These are phyloP conservation scores for Podochytrium sp. DNA, from an alignment of 192 early-diverging fungal species.

Conservation along the genomic window DNA sequence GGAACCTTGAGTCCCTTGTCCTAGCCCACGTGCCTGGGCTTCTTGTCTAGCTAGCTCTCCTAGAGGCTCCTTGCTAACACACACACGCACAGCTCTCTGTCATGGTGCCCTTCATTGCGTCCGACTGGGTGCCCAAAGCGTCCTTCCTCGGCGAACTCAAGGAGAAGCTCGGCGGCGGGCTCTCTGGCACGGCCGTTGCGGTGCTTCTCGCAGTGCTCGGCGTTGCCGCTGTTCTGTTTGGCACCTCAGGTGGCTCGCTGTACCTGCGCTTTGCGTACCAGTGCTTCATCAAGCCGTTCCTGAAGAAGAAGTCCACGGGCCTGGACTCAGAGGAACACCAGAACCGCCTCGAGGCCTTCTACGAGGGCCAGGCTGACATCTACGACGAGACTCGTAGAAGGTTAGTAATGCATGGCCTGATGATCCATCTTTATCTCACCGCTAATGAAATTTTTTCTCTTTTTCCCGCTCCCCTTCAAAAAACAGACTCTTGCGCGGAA, in stretches of 20 bases:
- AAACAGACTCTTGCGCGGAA: constrained; percentile 68
- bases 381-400: constrained; percentile 77
- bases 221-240: constrained; percentile 26
- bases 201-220: constrained; percentile 24
- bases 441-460: constrained; percentile 17
- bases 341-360: constrained; percentile 77
- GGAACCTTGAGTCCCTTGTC: neutral
- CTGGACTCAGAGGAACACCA: constrained; percentile 69
- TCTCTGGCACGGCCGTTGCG: constrained; percentile 39
- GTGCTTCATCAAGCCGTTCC: constrained; percentile 75
- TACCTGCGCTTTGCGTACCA: constrained; percentile 52
- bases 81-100: constrained; percentile 33
- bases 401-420: neutral
- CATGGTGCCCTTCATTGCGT: constrained; percentile 38
- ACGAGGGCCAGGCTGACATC: constrained; percentile 77
- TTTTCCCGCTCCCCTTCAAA: neutral
- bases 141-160: constrained; percentile 36
- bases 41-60: constrained; percentile 24
- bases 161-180: constrained; percentile 14
- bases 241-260: constrained; percentile 29
- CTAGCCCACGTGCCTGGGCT: neutral
- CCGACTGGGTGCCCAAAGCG: constrained; percentile 39
- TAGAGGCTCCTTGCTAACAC: constrained; percentile 10
- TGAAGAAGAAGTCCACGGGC: constrained; percentile 55
- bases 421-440: neutral